A percentile compares a stretch with the other conserved stretches of the same genome.
These are phyloP conservation scores for Rhizopus sp. DNA, from an alignment of 371 early-diverging fungal genomes.

Conservation along the genomic window DNA sequence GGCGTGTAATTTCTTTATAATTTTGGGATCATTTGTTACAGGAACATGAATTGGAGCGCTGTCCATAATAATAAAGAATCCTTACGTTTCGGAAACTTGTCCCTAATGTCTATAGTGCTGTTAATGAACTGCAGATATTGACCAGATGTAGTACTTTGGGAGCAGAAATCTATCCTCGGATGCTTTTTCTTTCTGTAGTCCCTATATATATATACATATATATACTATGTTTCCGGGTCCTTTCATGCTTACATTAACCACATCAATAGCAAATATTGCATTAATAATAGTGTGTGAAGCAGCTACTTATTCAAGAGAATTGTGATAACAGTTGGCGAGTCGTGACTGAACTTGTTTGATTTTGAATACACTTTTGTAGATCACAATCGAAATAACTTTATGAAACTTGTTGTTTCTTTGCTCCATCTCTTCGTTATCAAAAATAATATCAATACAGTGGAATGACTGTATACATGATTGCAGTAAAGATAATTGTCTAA, in stretches of 20 bases:
- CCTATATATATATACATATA: not conserved
- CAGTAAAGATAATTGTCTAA: no score
- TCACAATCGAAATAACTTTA: no score
- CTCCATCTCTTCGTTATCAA: no score
- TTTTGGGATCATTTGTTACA: not conserved
- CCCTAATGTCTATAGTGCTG: not conserved
- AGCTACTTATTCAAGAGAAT: no score
- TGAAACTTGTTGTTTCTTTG: no score
- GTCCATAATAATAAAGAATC: conserved; percentile 7
- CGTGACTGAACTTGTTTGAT: no score
- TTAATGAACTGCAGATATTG: conserved; percentile 2
- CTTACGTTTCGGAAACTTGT: no score
- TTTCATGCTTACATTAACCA: conserved; percentile 6
- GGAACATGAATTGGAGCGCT: conserved; percentile 6
- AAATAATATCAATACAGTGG: no score
- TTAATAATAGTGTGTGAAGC: conserved; percentile 6
- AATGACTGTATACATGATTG: no score
- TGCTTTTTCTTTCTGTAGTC: conserved; percentile 8
- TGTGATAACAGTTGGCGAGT: no score
- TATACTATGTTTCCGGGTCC: not conserved
- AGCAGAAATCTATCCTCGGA: conserved; percentile 4
- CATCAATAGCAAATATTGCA: conserved; percentile 5
- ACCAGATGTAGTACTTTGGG: conserved; percentile 7
- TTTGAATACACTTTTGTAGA: no score
- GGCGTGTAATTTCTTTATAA: conserved; percentile 1